phyloP scores from a whole-genome alignment of 2,329 filamentous ascomycete species.

The Penicillium capsulatum region DNA sequence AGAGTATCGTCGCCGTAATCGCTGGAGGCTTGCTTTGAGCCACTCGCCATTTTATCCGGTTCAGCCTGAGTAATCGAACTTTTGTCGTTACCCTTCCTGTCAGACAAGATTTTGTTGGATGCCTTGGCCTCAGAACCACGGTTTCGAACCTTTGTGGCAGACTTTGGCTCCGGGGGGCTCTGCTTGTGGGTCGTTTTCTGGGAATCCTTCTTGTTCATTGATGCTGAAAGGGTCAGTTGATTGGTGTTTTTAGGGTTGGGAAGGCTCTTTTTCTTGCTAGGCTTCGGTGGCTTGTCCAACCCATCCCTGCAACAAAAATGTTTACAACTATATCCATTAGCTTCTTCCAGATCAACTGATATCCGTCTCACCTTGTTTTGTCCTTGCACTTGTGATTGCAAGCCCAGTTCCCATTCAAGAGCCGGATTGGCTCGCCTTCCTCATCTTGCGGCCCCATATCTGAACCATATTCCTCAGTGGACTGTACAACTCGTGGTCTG shows the following conservation, averaged over 20 bases:
- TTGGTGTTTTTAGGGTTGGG: constrained; percentile 23
- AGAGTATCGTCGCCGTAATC: constrained; percentile 33
- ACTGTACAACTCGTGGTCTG: neutral
- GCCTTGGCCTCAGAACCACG: neutral
- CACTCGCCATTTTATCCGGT: neutral
- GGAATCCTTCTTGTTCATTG: constrained; percentile 20
- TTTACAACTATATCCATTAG: constrained; percentile 53
- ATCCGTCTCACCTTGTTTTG: constrained; percentile 41
- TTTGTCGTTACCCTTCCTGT: neutral
- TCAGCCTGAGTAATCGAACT: neutral
- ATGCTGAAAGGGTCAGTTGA: constrained; percentile 29
- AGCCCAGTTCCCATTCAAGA: constrained; percentile 67
- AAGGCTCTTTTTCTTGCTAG: constrained; percentile 25
- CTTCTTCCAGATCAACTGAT: constrained; percentile 9
- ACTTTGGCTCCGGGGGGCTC: neutral
- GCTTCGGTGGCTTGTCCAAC: constrained; percentile 58
- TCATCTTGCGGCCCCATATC: constrained; percentile 12
- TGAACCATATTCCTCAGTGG: constrained; percentile 7
- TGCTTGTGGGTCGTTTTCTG: constrained; percentile 11
- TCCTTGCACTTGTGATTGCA: constrained; percentile 69
- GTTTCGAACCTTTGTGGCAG: neutral
- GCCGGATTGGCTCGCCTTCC: constrained; percentile 45
- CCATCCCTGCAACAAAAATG: constrained; percentile 71
- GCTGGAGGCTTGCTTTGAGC: constrained; percentile 23
- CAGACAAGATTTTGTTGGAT: neutral